Base-by-base conservation (phyloP, 1,139 yeast species). In the Geotrichum phurueaensis region DNA sequence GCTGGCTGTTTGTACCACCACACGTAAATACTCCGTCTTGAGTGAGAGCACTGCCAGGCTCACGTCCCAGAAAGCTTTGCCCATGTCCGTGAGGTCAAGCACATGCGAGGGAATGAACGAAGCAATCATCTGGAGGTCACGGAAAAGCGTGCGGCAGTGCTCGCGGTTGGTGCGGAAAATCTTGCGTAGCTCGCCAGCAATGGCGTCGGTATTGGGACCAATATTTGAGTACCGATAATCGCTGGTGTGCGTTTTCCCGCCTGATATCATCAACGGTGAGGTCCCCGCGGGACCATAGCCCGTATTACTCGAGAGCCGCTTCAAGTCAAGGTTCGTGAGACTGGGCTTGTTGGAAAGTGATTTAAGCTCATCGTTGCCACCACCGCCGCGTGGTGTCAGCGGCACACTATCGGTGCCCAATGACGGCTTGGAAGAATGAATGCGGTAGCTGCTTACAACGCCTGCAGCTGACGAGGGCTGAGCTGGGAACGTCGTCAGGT, bases 51-150 rank as follows among this genome's bases (percentile, higher is more conserved):
- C 76, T 1, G 76, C 78, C 53, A 73, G 67, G 49, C 74, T 69
- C 45, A 74, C 76, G 56, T 74, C 77, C 72, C 76, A 73, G 58
- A 75, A 75, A 15, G 75, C 73, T 60, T 71, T 71, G 48, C 75
- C 75, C 51, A 66, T 65, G 52, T 71, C 74, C 3, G 72, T 71
- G 63, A 67, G 57, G 53, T 73, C 76, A 47, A 74, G 65, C 31
- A 69, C 67, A 13, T 63, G 63, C 3, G 74, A 67, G 1, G 76
- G 74, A 6, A 73, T 74, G 63, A 74, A 70, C n/a, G 76, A 69
- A 1, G 76, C 71, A 54, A 75, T 70, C 36, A 71, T 65, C 60
- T 75, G 78, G 47, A 75, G 63, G 57, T 75, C 78, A 18, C 76
- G 64, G 61, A 71, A 75, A 13, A 75, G 65, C 0, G 77, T 71